These are phyloP conservation scores for Fusarium poae DNA, from an alignment of 2,329 filamentous ascomycete species.

Conservation along the genomic window DNA sequence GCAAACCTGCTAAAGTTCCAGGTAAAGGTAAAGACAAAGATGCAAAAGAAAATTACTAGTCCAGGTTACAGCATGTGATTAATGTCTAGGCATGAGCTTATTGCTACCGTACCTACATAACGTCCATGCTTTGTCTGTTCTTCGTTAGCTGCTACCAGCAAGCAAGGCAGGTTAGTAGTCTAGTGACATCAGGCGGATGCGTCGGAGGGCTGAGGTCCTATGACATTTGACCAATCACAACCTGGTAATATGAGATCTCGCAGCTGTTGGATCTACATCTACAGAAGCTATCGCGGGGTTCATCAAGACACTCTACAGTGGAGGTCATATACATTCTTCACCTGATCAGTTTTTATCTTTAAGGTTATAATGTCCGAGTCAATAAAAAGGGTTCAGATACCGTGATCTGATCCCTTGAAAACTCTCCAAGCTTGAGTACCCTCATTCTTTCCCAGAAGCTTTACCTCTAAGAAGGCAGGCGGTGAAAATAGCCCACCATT, in stretches of 20 bases:
- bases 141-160: slow-evolving; percentile 24
- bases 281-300: slow-evolving; percentile 22
- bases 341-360: slow-evolving; percentile 12
- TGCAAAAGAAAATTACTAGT: slow-evolving; percentile 10
- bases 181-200: slow-evolving; percentile 47
- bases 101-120: slow-evolving; percentile 6
- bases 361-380: neutral
- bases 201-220: slow-evolving; percentile 40
- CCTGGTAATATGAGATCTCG: slow-evolving; percentile 25
- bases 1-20: slow-evolving; percentile 12
- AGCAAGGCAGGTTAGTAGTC: neutral
- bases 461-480: slow-evolving; percentile 35
- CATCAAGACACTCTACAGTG: neutral
- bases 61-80: slow-evolving; percentile 45
- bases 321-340: slow-evolving; percentile 25
- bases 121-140: slow-evolving; percentile 9
- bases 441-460: neutral
- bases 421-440: neutral
- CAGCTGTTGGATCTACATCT: slow-evolving; percentile 23
- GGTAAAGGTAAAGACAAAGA: slow-evolving; percentile 17
- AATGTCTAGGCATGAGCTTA: slow-evolving; percentile 23
- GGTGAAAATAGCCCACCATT: slow-evolving; percentile 42
- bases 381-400: neutral
- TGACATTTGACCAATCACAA: slow-evolving; percentile 46
- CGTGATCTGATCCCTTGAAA: slow-evolving; percentile 3